These are phyloP conservation scores for Ustilago loliicola DNA, from an alignment of 1,284 basidiomycete genomes.

Conservation along the genomic window DNA sequence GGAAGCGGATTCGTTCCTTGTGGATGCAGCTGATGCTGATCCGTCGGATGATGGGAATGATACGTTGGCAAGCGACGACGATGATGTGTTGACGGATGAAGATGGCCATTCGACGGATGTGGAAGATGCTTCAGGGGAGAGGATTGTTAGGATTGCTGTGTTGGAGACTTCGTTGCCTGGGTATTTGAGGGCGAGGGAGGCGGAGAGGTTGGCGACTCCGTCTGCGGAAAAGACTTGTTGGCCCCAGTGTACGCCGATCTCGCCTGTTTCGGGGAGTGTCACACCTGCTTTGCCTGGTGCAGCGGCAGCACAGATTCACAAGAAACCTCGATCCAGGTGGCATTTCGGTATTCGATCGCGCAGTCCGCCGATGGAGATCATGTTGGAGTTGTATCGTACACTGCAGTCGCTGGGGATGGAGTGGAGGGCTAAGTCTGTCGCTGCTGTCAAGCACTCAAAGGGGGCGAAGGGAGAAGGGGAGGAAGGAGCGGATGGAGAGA, in stretches of 20 bases:
- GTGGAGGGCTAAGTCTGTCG: conserved; percentile 75
- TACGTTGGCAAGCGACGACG: conserved; percentile 57
- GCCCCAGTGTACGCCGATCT: conserved; percentile 42
- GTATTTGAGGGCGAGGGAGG: conserved; percentile 37
- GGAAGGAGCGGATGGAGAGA: conserved; percentile 10
- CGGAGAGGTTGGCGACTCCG: conserved; percentile 41
- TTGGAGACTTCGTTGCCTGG: conserved; percentile 61
- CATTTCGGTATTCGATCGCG: conserved; percentile 97
- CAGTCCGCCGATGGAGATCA: conserved; percentile 97
- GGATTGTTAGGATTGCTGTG: conserved; percentile 49
- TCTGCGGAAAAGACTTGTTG: conserved; percentile 46
- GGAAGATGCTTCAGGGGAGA: conserved; percentile 50
- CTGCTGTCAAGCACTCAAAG: conserved; percentile 24
- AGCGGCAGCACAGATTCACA: conserved; percentile 42
- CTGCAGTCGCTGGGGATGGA: conserved; percentile 95
- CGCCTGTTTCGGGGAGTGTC: conserved; percentile 14
- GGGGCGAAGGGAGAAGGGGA: neutral
- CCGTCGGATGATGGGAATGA: conserved; percentile 59
- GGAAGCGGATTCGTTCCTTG: conserved; percentile 28
- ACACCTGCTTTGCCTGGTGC: conserved; percentile 25
- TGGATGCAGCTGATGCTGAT: conserved; percentile 53
- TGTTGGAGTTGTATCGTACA: conserved; percentile 97
- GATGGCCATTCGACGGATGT: conserved; percentile 50
- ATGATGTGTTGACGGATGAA: conserved; percentile 57
- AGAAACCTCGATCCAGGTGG: conserved; percentile 77